Evolutionary conservation across 177 flowering plant genomes (phyloP).

Genomic region (Vitis hybrid): DNA sequence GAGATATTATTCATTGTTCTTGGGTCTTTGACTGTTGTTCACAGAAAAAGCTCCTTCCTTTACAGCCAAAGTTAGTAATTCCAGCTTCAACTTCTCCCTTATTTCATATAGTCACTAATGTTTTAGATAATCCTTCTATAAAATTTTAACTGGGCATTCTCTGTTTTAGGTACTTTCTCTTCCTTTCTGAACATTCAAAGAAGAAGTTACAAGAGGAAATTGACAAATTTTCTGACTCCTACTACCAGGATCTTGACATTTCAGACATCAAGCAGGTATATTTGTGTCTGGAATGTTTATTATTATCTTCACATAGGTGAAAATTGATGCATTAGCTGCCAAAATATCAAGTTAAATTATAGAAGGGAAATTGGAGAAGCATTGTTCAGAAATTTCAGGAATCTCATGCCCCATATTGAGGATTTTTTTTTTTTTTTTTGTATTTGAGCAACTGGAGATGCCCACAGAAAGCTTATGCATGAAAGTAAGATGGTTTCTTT

Average conservation of each 20-base stretch:
- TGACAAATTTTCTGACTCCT: slow-evolving; percentile 83
- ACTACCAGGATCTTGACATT: slow-evolving; percentile 70
- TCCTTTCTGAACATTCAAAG: slow-evolving; percentile 66
- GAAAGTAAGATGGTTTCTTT: no score
- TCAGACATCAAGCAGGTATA: slow-evolving; percentile 71
- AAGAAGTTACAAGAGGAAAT: slow-evolving; percentile 68
- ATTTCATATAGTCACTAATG: neutral
- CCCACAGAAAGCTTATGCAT: no score
- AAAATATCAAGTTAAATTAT: neutral
- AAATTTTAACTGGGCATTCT: neutral
- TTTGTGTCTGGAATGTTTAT: neutral
- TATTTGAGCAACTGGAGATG: neutral
- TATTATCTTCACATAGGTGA: neutral
- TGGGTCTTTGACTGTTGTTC: slow-evolving; percentile 89
- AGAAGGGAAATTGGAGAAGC: neutral
- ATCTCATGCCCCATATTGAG: neutral
- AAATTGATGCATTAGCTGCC: neutral
- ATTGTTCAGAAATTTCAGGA: neutral
- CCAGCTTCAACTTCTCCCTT: neutral
- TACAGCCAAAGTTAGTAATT: slow-evolving; percentile 75
- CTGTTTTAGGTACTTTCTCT: slow-evolving; percentile 67
- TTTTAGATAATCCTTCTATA: neutral
- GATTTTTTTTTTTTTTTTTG: no score
- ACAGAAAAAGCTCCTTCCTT: slow-evolving; percentile 67
- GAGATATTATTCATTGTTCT: slow-evolving; percentile 84